phyloP scores from a whole-genome alignment of 2,329 filamentous ascomycete species.

The Fulvia fulva region DNA sequence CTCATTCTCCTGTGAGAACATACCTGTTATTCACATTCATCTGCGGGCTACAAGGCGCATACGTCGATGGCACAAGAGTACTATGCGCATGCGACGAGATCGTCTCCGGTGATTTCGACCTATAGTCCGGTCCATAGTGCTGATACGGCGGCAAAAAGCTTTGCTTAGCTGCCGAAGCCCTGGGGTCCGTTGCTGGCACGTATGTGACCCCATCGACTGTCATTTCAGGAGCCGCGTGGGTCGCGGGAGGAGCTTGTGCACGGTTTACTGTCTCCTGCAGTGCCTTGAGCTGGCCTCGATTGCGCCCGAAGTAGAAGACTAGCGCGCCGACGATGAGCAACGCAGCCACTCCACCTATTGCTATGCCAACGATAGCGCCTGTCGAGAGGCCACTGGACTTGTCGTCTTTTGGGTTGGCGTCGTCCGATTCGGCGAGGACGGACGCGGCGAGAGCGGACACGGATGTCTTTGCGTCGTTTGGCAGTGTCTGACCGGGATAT shows the following conservation, averaged over 20 bases:
- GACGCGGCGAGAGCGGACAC: background rate
- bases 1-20: background rate
- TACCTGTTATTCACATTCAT: background rate
- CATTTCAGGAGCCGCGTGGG: conserved; percentile 2
- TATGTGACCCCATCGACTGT: conserved; percentile 1
- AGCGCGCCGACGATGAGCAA: background rate
- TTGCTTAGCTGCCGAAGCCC: background rate
- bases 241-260: background rate
- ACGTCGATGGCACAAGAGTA: background rate
- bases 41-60: background rate
- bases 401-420: background rate
- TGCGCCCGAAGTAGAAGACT: background rate
- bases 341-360: background rate
- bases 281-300: background rate
- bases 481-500: conserved; percentile 1
- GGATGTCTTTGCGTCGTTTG: background rate
- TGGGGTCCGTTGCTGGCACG: background rate
- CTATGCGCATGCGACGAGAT: background rate
- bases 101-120: background rate
- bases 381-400: background rate
- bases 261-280: background rate
- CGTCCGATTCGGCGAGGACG: background rate
- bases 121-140: background rate
- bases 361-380: conserved; percentile 2
- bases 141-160: background rate